Base-by-base conservation (phyloP, 805 yeast genomes). In the Ogataea ganodermae region DNA sequence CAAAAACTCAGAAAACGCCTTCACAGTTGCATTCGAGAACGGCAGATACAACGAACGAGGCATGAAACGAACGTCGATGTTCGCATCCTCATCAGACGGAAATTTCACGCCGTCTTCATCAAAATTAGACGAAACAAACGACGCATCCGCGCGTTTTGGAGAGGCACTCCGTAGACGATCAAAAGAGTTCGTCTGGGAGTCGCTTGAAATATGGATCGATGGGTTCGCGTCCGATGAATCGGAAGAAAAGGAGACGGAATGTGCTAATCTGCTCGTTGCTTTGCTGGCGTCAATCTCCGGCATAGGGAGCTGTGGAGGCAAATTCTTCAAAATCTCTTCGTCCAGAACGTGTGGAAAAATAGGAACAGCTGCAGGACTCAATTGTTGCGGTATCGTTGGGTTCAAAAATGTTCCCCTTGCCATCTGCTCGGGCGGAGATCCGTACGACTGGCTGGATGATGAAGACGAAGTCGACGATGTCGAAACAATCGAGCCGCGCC, bases 11-110 rank as follows among this genome's bases (percentile, higher is more conserved):
- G 83, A 71, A 53, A 86, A 77, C 2, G 89, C 89, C 46, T 74
- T 74, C 13, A 85, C 79, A 0, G 89, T 78, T 1, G 69, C 61
- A 1, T 84, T 80, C 2, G 81, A 63, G 66, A 83, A 84, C 3
- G 95, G 94, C 52, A 87, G 62, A 54, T 83, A 86, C 22, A 87
- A 61, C 14, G 81, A 74, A 50, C 95, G 72, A 13, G 95, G 94
- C 30, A 84, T 73, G 46, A 80, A 70, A 28, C 84, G 64, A 5
- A 88, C 83, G 55, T 84, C 89, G 66, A 84, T 45, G 12, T 14
- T 28, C 4, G 57, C 55, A 6, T 51, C 52, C 1, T 49, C 48
- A 6, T 39, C 54, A 1, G 42, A 23, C 3, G 66, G 58, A 44
- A 52, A 52, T 13, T 45, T 49, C 14, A 49, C 22, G 3, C 37